Evolutionary conservation across 2,329 filamentous ascomycete genomes (phyloP), one percentile per base, ranked within the genome.

Genomic region (Alternaria sp.): DNA sequence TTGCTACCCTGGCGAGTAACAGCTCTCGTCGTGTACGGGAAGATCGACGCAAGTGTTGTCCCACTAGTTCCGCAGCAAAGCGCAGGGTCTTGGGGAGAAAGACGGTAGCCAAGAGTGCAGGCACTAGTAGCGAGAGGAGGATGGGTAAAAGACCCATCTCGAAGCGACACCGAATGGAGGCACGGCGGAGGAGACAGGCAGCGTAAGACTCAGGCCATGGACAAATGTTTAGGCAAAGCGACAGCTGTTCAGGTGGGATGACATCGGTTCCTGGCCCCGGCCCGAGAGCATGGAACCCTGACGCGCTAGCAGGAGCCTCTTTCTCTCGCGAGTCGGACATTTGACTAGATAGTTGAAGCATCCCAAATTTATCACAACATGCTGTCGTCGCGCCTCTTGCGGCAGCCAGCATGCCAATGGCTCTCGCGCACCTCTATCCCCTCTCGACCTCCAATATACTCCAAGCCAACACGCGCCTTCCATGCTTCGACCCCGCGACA

Each of bases 401-500:
- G 63, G 55, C 69, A 58, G 43, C 63, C 66, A 46, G 64, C 65
- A 38, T 57, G 70, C 65, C 73, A 74, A 70, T 69, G 72, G 57
- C 66, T 69, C 54, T 53, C 62, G 7, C 36, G 61, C n/a, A 55
- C 49, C 55, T 47, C 61, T 34, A 24, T 44, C 38, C 8, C 51
- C 30, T 24, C 59, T 24, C 54, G 38, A 8, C 26, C 54, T 14
- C n/a, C 52, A 20, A 34, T 14, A 48, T 46, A 28, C 22, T 58
- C 41, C 16, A 61, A 63, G 4, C 48, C 59, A 48, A 51, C 49
- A 20, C 83, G 84, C 61, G 68, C 79, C 51, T 87, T 87, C 72
- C 85, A 86, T 67, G 80, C 82, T 20, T 81, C 85, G 32, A 77
- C 79, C 43, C 78, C 72, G 38, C 72, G 69, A 51, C 62, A 66